These are phyloP conservation scores for Beauveria rudraprayagi DNA, from an alignment of 2,329 filamentous ascomycete genomes.

Conservation along the genomic window DNA sequence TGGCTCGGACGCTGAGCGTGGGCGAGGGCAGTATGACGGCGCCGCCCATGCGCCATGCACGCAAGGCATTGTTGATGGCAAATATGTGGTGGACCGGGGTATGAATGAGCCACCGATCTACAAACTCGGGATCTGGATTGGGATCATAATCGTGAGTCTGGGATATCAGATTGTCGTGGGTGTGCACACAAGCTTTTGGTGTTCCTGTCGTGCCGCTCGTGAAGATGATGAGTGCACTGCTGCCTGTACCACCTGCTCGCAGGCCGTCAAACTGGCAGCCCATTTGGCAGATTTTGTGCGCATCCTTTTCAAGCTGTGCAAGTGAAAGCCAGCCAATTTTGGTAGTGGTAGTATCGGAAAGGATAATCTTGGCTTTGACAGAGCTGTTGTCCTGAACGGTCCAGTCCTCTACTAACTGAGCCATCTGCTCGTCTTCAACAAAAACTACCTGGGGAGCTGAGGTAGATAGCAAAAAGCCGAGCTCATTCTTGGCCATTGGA, in stretches of 20 bases:
- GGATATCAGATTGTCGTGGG: slow-evolving; percentile 31
- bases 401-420: slow-evolving; percentile 15
- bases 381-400: background rate
- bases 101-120: slow-evolving; percentile 30
- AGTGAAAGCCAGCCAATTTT: background rate
- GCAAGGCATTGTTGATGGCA: slow-evolving; percentile 30
- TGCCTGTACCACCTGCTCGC: slow-evolving; percentile 1
- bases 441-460: slow-evolving; percentile 23
- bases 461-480: slow-evolving; percentile 17
- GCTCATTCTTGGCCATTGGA: slow-evolving; percentile 19
- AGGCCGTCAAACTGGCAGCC: slow-evolving; percentile 1
- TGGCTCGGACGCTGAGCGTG: slow-evolving; percentile 26
- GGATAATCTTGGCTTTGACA: slow-evolving; percentile 5
- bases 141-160: slow-evolving; percentile 29
- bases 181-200: slow-evolving; percentile 38
- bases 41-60: slow-evolving; percentile 28
- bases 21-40: slow-evolving; percentile 28
- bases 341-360: background rate
- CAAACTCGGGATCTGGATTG: slow-evolving; percentile 20
- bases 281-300: background rate
- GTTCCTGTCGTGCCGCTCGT: slow-evolving; percentile 42
- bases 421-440: slow-evolving; percentile 22
- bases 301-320: background rate
- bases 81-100: slow-evolving; percentile 32
- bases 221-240: slow-evolving; percentile 34